Evolutionary conservation across 176 grass and related monocot species (phyloP).

Genomic region (Leersia perrieri): DNA sequence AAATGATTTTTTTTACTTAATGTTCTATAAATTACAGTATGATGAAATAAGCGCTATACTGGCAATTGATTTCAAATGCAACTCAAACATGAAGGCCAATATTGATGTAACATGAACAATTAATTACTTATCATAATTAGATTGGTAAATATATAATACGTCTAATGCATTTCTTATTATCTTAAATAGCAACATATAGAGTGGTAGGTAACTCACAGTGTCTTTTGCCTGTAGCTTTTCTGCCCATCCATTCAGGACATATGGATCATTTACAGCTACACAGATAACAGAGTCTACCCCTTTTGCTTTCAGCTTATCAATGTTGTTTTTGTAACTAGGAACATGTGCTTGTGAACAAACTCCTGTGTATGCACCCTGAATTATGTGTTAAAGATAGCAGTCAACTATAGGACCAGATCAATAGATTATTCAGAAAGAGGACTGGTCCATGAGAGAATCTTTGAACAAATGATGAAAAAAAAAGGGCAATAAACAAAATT

Average conservation of each 20-base stretch:
- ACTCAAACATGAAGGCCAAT: not conserved
- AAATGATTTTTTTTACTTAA: not conserved
- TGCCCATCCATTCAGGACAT: slow-evolving; percentile 90
- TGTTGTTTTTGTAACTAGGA: slow-evolving; percentile 94
- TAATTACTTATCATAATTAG: not conserved
- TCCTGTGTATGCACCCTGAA: slow-evolving; percentile 88
- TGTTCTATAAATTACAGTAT: not conserved
- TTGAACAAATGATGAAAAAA: not conserved
- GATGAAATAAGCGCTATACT: not conserved
- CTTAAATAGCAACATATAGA: not conserved
- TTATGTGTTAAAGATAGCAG: slow-evolving; percentile 23
- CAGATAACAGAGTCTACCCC: slow-evolving; percentile 92
- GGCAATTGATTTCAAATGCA: no score
- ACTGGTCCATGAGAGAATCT: not conserved
- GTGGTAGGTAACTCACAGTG: slow-evolving; percentile 49
- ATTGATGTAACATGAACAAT: slow-evolving; percentile 4
- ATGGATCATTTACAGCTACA: slow-evolving; percentile 92
- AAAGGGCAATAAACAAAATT: not conserved
- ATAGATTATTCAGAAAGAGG: not conserved
- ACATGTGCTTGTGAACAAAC: slow-evolving; percentile 84
- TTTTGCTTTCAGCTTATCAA: slow-evolving; percentile 91
- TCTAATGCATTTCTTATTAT: not conserved
- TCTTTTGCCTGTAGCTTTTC: slow-evolving; percentile 85
- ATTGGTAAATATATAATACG: not conserved
- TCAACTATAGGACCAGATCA: not conserved